phyloP scores from a whole-genome alignment of 2,329 filamentous ascomycete species.

The Thelonectria blattea region DNA sequence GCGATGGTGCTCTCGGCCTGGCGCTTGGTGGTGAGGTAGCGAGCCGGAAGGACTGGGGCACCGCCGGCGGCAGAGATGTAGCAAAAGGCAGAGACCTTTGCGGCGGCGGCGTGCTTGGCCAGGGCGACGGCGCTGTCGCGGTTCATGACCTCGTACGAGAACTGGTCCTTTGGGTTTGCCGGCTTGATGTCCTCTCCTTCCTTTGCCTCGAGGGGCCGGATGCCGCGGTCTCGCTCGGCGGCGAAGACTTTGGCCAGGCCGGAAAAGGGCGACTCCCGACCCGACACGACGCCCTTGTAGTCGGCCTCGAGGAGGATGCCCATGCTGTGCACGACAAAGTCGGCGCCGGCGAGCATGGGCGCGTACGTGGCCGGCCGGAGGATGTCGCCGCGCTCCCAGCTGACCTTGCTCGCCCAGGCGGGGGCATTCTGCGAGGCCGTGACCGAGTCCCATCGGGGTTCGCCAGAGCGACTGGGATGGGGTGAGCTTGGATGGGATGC shows the following conservation, averaged over 20 bases:
- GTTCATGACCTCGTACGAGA: conserved; percentile 98
- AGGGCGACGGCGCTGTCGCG: conserved; percentile 84
- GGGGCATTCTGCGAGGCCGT: conserved; percentile 75
- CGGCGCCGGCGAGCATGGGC: conserved; percentile 74
- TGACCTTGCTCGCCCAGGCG: conserved; percentile 80
- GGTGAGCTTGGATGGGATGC: conserved; percentile 27
- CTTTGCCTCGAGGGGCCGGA: conserved; percentile 71
- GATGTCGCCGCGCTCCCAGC: conserved; percentile 89
- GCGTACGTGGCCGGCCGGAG: conserved; percentile 82
- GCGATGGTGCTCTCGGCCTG: conserved; percentile 83
- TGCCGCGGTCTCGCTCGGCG: conserved; percentile 65
- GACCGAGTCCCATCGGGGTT: conserved; percentile 83
- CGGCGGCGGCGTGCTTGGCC: conserved; percentile 74
- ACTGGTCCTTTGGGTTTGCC: conserved; percentile 72
- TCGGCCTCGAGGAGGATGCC: conserved; percentile 96
- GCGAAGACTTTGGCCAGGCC: conserved; percentile 83
- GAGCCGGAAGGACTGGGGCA: conserved; percentile 79
- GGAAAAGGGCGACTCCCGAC: conserved; percentile 79
- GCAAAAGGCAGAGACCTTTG: conserved; percentile 73
- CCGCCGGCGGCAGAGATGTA: conserved; percentile 91
- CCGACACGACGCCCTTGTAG: conserved; percentile 91
- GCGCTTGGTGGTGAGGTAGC: conserved; percentile 91
- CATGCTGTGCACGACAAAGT: conserved; percentile 92
- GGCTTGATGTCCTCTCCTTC: conserved; percentile 66
- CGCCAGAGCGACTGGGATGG: conserved; percentile 77